A percentile compares a stretch with the other conserved stretches of the same genome.
Conservation (phyloP, 129 eudicot species). For the Artemisia annua region DNA sequence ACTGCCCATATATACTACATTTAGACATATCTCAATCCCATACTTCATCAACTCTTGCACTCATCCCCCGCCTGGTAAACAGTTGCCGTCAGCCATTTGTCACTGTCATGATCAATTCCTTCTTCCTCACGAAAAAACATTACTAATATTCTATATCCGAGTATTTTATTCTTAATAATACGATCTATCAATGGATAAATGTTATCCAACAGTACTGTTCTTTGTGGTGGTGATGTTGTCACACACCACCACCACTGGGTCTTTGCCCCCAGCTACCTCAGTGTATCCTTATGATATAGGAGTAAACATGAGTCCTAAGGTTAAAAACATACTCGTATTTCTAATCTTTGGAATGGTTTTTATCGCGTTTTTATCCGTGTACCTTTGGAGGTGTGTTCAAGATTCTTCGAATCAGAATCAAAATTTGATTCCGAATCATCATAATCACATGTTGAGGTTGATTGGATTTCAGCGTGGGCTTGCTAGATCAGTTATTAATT, state of each 20-base stretch:
- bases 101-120: slow-evolving; percentile 23
- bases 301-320: slow-evolving; percentile 20
- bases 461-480: slow-evolving; percentile 37
- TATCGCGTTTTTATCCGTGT: slow-evolving; percentile 41
- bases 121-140: slow-evolving; percentile 28
- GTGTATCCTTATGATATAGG: slow-evolving; percentile 26
- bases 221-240: slow-evolving; percentile 8
- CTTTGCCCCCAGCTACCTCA: neutral
- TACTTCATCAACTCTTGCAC: slow-evolving; percentile 19
- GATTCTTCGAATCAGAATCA: neutral
- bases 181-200: slow-evolving; percentile 2
- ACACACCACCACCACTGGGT: slow-evolving; percentile 25
- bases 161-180: neutral
- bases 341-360: slow-evolving; percentile 30
- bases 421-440: neutral
- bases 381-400: slow-evolving; percentile 27
- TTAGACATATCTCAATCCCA: slow-evolving; percentile 27
- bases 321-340: slow-evolving; percentile 26
- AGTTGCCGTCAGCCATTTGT: slow-evolving; percentile 22
- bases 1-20: slow-evolving; percentile 19
- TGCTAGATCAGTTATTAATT: slow-evolving; percentile 23
- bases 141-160: neutral
- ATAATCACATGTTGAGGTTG: neutral
- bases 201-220: neutral
- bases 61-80: slow-evolving; percentile 15